Conservation (phyloP, 1,284 basidiomycete species). For the Austropuccinia psidii region DNA sequence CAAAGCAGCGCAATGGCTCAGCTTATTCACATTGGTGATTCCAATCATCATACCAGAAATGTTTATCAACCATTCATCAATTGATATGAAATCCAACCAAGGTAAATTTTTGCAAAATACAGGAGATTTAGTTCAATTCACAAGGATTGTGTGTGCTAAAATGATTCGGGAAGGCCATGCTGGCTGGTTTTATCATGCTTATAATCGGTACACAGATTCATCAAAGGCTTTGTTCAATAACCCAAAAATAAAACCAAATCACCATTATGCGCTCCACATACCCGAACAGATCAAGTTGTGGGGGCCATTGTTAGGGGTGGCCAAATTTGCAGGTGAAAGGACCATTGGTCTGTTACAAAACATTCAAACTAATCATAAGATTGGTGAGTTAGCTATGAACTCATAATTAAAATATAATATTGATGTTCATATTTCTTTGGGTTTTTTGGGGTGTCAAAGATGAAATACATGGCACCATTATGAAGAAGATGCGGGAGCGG, state of each 20-base stretch:
- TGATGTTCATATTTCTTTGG: too few species aligned
- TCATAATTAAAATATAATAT: too few species aligned
- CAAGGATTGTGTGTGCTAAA: neutral
- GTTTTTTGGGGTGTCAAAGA: too few species aligned
- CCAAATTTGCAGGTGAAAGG: neutral
- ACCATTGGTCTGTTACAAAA: slow-evolving; percentile 4
- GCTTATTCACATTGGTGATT: slow-evolving; percentile 8
- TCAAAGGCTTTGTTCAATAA: neutral
- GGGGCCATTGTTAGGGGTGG: neutral
- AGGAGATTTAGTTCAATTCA: neutral
- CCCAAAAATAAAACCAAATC: neutral
- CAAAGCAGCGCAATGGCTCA: slow-evolving; percentile 6
- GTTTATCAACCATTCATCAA: neutral
- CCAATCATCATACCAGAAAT: slow-evolving; percentile 5
- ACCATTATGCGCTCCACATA: slow-evolving; percentile 13
- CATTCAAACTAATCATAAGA: neutral
- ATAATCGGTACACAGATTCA: neutral
- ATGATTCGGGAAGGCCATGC: neutral
- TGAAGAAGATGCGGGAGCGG: too few species aligned
- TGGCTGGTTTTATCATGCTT: neutral
- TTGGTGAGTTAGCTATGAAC: slow-evolving; percentile 31
- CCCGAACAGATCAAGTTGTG: neutral
- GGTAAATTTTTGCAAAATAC: neutral
- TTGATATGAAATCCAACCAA: neutral
- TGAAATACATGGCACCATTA: too few species aligned